Evolutionary conservation across 306 rosid species (phyloP), one percentile per base, ranked within the genome.

Genomic region (Lathyrus oleraceus): DNA sequence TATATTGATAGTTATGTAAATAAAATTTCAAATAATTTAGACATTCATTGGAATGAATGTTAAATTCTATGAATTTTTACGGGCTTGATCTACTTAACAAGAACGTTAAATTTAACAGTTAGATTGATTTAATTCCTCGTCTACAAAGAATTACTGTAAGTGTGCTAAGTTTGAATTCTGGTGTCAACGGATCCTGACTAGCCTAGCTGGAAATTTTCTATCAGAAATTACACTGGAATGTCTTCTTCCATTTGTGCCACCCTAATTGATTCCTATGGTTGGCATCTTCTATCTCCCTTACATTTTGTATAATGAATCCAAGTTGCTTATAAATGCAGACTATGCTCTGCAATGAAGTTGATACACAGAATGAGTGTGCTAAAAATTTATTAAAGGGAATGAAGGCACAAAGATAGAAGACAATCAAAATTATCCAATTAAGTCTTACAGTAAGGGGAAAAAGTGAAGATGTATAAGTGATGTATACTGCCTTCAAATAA

Each of bases 291-390:
- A 58, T 58, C 44, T 8, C 42, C 14, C 21, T 32, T 12, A n/a
- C 65, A 4, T 32, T 59, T 32, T 59, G 21, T 15, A 30, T 59
- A 30, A 32, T 59, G 23, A 32, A 32, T 32, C 43, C 43, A 32
- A n/a, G 43, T 30, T 59, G 21, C 25, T 32, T 3, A n/a, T 28
- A n/a, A n/a, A 59, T 30, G 11, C 16, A 28, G 42, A 27, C 19
- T 58, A 15, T 30, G 20, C 13, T n/a, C 42, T 58, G 20, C 42
- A n/a, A 30, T 58, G 62, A 40, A 36, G 68, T 54, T 14, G 47
- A 62, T 36, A 75, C 54, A 39, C 48, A 43, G 28, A 54, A 16
- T 7, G 30, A 59, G 43, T 54, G 44, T 69, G 63, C 8, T 45
- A 58, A 8, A 57, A 45, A 44, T 17, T 21, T 40, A 28, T 27